Percentiles rank a stretch among this genome's conserved stretches.
Conservation (phyloP, 2,329 filamentous ascomycete genomes). For the Colletotrichum sp. region DNA sequence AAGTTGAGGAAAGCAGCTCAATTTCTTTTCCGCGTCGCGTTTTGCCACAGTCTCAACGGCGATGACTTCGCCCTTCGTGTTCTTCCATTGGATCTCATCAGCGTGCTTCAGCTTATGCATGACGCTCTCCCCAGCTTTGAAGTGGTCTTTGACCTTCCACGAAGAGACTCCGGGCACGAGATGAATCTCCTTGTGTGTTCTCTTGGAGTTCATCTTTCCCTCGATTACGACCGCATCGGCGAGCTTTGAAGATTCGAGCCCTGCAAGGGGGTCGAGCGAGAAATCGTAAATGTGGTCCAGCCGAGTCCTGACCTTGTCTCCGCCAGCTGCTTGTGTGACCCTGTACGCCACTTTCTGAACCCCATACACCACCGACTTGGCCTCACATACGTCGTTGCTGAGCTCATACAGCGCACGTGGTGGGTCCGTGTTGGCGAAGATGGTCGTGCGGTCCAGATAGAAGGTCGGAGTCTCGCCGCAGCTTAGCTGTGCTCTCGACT, state of each 20-base stretch:
- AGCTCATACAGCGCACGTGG: constrained; percentile 27
- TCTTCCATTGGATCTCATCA: constrained; percentile 29
- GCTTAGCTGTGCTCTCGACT: background rate
- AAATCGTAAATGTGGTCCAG: constrained; percentile 35
- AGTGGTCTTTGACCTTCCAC: constrained; percentile 26
- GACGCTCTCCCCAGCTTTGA: constrained; percentile 25
- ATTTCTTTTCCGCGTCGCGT: constrained; percentile 21
- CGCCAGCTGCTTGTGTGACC: constrained; percentile 11
- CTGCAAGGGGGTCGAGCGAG: constrained; percentile 7
- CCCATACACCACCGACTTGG: constrained; percentile 21
- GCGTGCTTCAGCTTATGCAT: constrained; percentile 26
- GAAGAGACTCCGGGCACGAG: constrained; percentile 23
- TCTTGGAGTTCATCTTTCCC: constrained; percentile 25
- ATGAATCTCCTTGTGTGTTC: constrained; percentile 22
- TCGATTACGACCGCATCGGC: constrained; percentile 17
- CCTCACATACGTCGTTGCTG: constrained; percentile 27
- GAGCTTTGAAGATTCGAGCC: background rate
- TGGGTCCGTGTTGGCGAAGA: constrained; percentile 11
- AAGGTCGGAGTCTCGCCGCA: constrained; percentile 7
- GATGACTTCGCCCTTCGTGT: constrained; percentile 22
- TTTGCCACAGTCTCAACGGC: constrained; percentile 29
- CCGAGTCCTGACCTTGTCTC: constrained; percentile 22
- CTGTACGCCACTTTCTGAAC: constrained; percentile 31
- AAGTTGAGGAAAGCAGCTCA: constrained; percentile 25
- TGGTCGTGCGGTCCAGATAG: background rate